Base-by-base conservation (phyloP, 345 rosid species). In the Chamaenerion angustifolium region DNA sequence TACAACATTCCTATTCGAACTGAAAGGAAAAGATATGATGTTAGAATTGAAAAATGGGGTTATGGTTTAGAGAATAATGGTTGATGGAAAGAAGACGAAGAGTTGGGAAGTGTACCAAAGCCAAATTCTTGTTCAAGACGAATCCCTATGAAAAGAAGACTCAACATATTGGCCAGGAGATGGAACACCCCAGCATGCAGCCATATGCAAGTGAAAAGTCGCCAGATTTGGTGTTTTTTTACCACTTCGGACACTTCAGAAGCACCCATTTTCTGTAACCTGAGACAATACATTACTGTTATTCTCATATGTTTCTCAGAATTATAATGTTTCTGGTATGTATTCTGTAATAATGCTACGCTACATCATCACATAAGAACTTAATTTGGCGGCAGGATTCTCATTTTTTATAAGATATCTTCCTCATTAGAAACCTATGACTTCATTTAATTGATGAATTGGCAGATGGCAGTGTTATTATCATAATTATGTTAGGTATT, bases 91-190 rank as follows among this genome's bases (percentile, higher is more conserved):
- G 19, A 44, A 35, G 15, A 12, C n/a, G n/a, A n/a, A n/a, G n/a
- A 37, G 27, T 42, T 45, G 6, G 37, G 15, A 11, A 44, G 52
- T 51, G 21, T 52, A 93, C 99, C 79, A 43, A 88, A 93, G 17
- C 99, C 99, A 61, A 88, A 93, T 66, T 88, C 95, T 68, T 82
- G 95, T 60, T 93, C 96, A 43, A 93, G 94, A 5, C 92, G 86
- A 57, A 93, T 77, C 42, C 99, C 99, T 18, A 93, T 85, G 66
- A 85, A 82, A 63, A 80, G 40, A 59, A 93, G 84, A 58, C 99
- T 85, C 68, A 88, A 56, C 96, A 93, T 88, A 62, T 93, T 93
- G 51, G 95, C 83, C 57, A 88, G 83, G 15, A 93, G 44, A 59
- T 93, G 99, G 56, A 93, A 76, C 63, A 93, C 80, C 10, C 99